These are phyloP conservation scores for Pascua guehoae DNA, from an alignment of 1,284 basidiomycete genomes.

Conservation along the genomic window DNA sequence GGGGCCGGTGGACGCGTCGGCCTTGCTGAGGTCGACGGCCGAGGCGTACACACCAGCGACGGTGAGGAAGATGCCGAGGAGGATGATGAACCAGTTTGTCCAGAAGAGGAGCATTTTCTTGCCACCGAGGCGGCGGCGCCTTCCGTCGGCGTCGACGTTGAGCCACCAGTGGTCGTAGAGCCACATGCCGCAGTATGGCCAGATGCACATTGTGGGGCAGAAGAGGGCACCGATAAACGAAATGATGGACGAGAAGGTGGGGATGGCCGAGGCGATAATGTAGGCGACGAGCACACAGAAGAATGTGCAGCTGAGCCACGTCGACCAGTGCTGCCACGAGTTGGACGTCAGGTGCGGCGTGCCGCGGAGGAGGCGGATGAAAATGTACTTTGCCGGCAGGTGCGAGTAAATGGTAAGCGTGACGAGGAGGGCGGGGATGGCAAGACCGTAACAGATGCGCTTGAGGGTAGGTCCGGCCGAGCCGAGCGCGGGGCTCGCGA, in stretches of 20 bases:
- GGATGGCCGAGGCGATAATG: constrained; percentile 23
- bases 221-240: constrained; percentile 30
- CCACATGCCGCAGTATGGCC: constrained; percentile 30
- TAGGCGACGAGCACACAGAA: constrained; percentile 22
- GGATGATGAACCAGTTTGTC: constrained; percentile 6
- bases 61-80: constrained; percentile 28
- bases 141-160: not conserved
- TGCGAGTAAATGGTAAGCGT: constrained; percentile 22
- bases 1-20: not conserved
- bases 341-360: constrained; percentile 33
- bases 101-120: too few species aligned
- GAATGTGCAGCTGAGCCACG: constrained; percentile 31
- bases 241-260: constrained; percentile 26
- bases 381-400: constrained; percentile 40
- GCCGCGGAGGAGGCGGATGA: constrained; percentile 38
- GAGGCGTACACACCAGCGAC: constrained; percentile 32
- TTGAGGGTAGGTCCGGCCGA: constrained; percentile 45
- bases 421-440: constrained; percentile 40
- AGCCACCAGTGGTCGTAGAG: constrained; percentile 22
- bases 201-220: constrained; percentile 12
- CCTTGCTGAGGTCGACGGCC: constrained; percentile 15
- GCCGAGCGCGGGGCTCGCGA: constrained; percentile 44
- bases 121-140: too few species aligned
- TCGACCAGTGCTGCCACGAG: constrained; percentile 32
- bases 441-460: constrained; percentile 47